These are phyloP conservation scores for Fusarium xyrophilum DNA, from an alignment of 2,329 filamentous ascomycete species.

Conservation along the genomic window DNA sequence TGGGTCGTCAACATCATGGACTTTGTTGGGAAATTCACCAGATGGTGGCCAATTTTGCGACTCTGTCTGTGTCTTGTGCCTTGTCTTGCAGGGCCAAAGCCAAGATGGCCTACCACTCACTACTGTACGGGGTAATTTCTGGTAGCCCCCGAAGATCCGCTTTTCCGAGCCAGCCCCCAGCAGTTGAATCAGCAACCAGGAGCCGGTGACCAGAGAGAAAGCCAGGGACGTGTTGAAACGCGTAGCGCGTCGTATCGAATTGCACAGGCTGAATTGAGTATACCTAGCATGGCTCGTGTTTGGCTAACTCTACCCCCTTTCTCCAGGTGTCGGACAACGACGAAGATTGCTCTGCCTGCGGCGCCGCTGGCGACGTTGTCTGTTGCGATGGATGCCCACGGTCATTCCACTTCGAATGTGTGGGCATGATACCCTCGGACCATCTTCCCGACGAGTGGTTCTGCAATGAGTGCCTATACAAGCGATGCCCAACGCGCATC, in stretches of 20 bases:
- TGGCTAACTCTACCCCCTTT: slow-evolving; percentile 44
- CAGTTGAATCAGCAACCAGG: slow-evolving; percentile 21
- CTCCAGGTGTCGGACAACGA: slow-evolving; percentile 71
- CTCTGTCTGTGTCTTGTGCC: not conserved
- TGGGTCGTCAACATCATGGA: not conserved
- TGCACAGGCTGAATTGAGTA: not conserved
- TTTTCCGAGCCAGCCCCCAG: slow-evolving; percentile 38
- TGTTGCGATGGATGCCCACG: slow-evolving; percentile 93
- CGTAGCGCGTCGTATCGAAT: slow-evolving; percentile 16
- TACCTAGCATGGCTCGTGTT: slow-evolving; percentile 1
- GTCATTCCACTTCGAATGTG: slow-evolving; percentile 88
- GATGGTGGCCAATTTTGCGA: slow-evolving; percentile 31
- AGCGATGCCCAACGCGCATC: slow-evolving; percentile 55
- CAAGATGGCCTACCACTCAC: slow-evolving; percentile 11
- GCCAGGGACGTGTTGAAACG: slow-evolving; percentile 18
- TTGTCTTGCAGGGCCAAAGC: slow-evolving; percentile 13
- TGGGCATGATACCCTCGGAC: slow-evolving; percentile 78
- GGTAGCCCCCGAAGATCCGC: slow-evolving; percentile 39
- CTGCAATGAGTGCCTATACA: slow-evolving; percentile 74
- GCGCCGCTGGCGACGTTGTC: slow-evolving; percentile 81
- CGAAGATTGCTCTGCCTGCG: slow-evolving; percentile 88
- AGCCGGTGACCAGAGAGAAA: slow-evolving; percentile 3
- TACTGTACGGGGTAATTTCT: slow-evolving; percentile 35
- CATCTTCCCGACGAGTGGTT: slow-evolving; percentile 80
- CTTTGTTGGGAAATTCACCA: slow-evolving; percentile 11